phyloP scores from a whole-genome alignment of 805 yeast species.

The Geotrichum ghanense region DNA sequence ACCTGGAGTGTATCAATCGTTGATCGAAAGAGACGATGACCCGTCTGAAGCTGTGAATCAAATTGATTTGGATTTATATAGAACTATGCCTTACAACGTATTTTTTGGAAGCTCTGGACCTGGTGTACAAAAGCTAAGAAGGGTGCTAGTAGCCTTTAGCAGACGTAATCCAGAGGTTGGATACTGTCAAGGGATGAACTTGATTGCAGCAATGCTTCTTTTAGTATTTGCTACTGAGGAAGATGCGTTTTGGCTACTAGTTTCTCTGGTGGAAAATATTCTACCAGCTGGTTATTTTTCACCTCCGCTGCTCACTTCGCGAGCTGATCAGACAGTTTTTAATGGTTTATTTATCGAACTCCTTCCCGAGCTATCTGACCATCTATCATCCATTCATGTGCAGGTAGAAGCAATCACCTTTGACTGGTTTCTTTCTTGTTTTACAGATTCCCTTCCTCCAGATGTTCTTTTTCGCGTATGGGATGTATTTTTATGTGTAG shows the following conservation, averaged over 20 bases:
- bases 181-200: conserved; percentile 51
- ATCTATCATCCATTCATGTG: conserved; percentile 27
- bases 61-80: conserved; percentile 40
- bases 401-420: conserved; percentile 40
- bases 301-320: conserved; percentile 26
- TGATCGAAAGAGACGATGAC: conserved; percentile 12
- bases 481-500: conserved; percentile 36
- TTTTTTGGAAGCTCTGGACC: conserved; percentile 45
- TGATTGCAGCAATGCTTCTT: conserved; percentile 41
- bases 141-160: conserved; percentile 39
- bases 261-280: conserved; percentile 37
- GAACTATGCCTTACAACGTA: conserved; percentile 45
- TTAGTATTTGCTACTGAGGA: conserved; percentile 35
- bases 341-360: conserved; percentile 26
- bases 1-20: conserved; percentile 37
- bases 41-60: conserved; percentile 33
- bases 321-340: conserved; percentile 32
- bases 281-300: conserved; percentile 35
- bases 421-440: conserved; percentile 47
- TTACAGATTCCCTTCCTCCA: conserved; percentile 39
- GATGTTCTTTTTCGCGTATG: conserved; percentile 42
- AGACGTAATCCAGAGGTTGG: conserved; percentile 38
- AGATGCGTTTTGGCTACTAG: conserved; percentile 44
- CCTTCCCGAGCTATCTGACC: conserved; percentile 31
- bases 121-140: conserved; percentile 35